A percentile compares a stretch with the other conserved stretches of the same genome.
phyloP scores from a whole-genome alignment of 352 stramenopile genomes.

The Aphanomyces stellatus region DNA sequence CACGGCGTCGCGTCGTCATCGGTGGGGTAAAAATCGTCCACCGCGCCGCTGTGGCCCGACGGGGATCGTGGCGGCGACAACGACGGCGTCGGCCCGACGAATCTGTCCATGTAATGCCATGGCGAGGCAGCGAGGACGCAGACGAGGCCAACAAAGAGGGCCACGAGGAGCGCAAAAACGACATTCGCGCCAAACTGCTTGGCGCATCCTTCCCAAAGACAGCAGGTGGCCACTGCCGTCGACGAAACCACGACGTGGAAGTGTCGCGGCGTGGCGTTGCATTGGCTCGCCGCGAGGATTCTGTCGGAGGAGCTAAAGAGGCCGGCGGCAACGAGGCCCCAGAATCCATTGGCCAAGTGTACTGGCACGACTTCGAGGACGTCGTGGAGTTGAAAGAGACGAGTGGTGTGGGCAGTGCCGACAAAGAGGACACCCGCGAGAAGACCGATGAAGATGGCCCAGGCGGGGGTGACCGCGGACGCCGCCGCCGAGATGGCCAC shows the following conservation, averaged over 20 bases:
- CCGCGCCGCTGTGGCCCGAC: background rate
- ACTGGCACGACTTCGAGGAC: background rate
- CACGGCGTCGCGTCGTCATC: background rate
- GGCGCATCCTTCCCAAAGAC: constrained; percentile 10
- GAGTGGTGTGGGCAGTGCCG: background rate
- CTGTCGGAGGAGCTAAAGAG: background rate
- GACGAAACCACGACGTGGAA: background rate
- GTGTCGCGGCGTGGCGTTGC: background rate
- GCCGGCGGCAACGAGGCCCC: background rate
- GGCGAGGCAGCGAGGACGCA: background rate
- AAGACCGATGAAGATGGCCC: background rate
- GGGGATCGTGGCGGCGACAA: background rate
- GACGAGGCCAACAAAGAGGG: background rate
- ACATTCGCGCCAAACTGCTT: background rate
- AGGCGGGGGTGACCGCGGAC: background rate
- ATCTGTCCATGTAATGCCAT: background rate
- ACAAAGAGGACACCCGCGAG: background rate
- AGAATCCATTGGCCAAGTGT: constrained; percentile 13
- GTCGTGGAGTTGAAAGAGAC: background rate
- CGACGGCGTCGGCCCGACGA: background rate
- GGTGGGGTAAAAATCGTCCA: background rate
- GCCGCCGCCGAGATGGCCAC: constrained; percentile 14
- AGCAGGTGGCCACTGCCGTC: background rate
- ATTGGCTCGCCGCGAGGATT: background rate
- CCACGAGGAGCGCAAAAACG: background rate